Evolutionary conservation across 495 filamentous ascomycete species (phyloP).

Genomic region (Parathielavia appendiculata): DNA sequence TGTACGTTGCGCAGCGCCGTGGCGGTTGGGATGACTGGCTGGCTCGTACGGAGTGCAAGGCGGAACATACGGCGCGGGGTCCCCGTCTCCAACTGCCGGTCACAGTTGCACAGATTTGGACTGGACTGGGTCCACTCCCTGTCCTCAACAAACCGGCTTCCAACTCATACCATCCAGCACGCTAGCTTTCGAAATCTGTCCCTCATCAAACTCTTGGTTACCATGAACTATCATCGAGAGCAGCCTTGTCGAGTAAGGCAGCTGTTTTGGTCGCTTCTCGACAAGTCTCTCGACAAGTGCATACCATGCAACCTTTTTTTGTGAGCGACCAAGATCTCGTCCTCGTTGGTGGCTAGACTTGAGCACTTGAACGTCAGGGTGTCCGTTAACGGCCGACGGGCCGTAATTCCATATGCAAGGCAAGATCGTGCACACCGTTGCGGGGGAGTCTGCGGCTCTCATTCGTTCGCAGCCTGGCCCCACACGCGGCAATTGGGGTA

Average conservation of each 20-base stretch:
- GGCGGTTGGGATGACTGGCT: constrained; percentile 13
- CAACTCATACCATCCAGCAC: no score
- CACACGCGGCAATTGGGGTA: constrained; percentile 13
- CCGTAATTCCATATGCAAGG: constrained; percentile 38
- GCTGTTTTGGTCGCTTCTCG: no score
- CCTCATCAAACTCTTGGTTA: no score
- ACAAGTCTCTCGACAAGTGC: no score
- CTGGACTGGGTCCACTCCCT: background rate
- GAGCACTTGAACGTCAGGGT: no score
- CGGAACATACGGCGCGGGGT: constrained; percentile 24
- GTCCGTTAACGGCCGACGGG: constrained; percentile 31
- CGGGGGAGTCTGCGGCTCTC: constrained; percentile 11
- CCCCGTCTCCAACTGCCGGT: constrained; percentile 23
- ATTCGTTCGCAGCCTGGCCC: constrained; percentile 20
- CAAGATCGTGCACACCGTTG: constrained; percentile 33
- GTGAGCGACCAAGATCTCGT: no score
- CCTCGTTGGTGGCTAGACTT: no score
- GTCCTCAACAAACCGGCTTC: constrained; percentile 1
- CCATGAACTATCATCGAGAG: no score
- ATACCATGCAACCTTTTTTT: no score
- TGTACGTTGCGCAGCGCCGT: constrained; percentile 14
- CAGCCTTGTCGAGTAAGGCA: no score
- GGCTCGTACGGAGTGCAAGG: constrained; percentile 21
- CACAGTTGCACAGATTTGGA: constrained; percentile 17
- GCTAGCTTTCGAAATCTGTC: background rate